Evolutionary conservation across 169 alveolate species (phyloP).

Genomic region (Plasmodium vinckei): DNA sequence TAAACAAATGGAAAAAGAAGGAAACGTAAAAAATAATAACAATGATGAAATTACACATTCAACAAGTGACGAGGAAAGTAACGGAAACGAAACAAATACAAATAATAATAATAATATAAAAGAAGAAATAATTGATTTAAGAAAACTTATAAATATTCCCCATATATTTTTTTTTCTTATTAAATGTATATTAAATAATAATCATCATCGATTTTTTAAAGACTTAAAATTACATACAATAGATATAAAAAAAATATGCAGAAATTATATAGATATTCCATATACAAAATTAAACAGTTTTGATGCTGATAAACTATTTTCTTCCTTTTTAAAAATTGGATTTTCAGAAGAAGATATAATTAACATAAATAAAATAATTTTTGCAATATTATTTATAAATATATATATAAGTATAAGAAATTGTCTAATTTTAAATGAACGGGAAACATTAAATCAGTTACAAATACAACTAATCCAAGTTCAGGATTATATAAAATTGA

Average conservation of each 20-base stretch:
- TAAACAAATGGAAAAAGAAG: not conserved
- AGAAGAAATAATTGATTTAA: not conserved
- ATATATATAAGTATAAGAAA: slow-evolving; percentile 56
- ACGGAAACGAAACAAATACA: not conserved
- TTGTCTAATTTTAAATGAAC: slow-evolving; percentile 30
- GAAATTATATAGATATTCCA: slow-evolving; percentile 46
- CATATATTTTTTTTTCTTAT: slow-evolving; percentile 63
- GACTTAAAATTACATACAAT: slow-evolving; percentile 55
- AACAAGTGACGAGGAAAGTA: not conserved
- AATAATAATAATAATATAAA: not conserved
- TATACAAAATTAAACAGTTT: slow-evolving; percentile 6
- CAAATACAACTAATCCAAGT: slow-evolving; percentile 41
- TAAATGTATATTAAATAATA: slow-evolving; percentile 4
- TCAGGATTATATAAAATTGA: slow-evolving; percentile 31
- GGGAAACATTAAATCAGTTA: slow-evolving; percentile 20
- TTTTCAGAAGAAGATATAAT: slow-evolving; percentile 34
- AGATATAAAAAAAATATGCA: slow-evolving; percentile 63
- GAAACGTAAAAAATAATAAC: not conserved
- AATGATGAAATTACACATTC: not conserved
- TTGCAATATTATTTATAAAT: slow-evolving; percentile 62
- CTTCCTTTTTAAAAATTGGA: slow-evolving; percentile 33
- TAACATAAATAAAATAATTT: slow-evolving; percentile 29
- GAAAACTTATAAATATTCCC: slow-evolving; percentile 40
- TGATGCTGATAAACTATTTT: slow-evolving; percentile 31
- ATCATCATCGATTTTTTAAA: slow-evolving; percentile 22